A percentile compares a stretch with the other conserved stretches of the same genome.
phyloP scores from a whole-genome alignment of 106 monocot species.

The Dendrobium huoshanense region DNA sequence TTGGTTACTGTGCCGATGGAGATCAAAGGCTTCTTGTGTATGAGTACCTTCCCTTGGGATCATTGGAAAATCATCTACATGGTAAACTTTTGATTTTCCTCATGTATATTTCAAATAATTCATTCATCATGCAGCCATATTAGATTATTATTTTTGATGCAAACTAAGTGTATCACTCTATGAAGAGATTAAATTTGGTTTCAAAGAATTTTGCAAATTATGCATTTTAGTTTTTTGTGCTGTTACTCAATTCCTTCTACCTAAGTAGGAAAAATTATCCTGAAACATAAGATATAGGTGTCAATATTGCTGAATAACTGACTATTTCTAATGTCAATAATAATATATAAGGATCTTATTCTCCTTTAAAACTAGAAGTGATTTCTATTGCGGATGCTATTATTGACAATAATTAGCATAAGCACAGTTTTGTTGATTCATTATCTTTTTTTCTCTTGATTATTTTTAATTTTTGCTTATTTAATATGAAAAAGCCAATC shows the following conservation, averaged over 20 bases:
- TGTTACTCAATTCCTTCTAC: not conserved
- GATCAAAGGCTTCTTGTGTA: slow-evolving; percentile 37
- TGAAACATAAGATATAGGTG: not conserved
- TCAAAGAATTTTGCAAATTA: not conserved
- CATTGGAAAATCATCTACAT: slow-evolving; percentile 34
- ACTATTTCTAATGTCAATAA: not conserved
- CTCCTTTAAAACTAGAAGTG: not conserved
- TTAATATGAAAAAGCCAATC: not conserved
- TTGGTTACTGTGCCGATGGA: slow-evolving; percentile 36
- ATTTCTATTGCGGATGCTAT: not conserved
- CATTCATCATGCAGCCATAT: not conserved
- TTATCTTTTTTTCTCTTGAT: not conserved
- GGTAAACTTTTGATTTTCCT: slow-evolving; percentile 14
- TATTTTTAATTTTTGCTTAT: not conserved
- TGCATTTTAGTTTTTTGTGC: not conserved
- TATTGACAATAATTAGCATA: not conserved
- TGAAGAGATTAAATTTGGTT: not conserved
- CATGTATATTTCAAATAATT: not conserved
- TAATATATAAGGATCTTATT: not conserved
- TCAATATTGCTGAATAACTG: not conserved
- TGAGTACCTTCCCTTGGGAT: slow-evolving; percentile 30
- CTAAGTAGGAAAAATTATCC: not conserved
- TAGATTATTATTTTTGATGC: not conserved
- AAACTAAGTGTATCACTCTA: not conserved
- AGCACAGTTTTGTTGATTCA: not conserved